A percentile compares a stretch with the other conserved stretches of the same genome.
Evolutionary conservation across 305 asterid genomes (phyloP).

Genomic region (Withania somnifera): DNA sequence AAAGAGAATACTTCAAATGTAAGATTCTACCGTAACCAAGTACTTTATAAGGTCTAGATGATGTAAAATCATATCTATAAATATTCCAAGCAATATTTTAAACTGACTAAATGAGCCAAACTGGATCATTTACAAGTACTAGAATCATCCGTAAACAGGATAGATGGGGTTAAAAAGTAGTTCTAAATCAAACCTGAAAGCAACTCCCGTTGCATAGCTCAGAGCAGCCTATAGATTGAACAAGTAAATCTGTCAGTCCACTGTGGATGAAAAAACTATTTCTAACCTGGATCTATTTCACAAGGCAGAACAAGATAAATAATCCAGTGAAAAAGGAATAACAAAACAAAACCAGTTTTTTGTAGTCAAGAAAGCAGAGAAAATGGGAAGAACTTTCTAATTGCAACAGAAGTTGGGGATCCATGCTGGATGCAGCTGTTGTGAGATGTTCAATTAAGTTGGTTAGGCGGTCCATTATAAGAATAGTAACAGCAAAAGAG

Average conservation of each 20-base stretch:
- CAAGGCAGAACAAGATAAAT: background rate
- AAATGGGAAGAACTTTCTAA: background rate
- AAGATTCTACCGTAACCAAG: background rate
- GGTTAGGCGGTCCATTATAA: background rate
- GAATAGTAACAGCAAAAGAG: background rate
- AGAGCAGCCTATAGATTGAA: slow-evolving; percentile 60
- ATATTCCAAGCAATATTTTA: background rate
- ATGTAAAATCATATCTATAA: background rate
- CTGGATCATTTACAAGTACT: background rate
- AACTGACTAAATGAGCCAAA: background rate
- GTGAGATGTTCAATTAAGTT: background rate
- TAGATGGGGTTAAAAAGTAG: background rate
- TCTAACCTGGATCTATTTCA: background rate
- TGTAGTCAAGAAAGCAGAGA: background rate
- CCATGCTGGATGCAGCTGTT: background rate
- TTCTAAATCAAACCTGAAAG: slow-evolving; percentile 46
- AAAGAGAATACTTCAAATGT: background rate
- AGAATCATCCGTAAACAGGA: background rate
- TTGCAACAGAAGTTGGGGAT: background rate
- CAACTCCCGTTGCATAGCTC: slow-evolving; percentile 79
- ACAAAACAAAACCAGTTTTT: background rate
- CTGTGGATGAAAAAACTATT: background rate
- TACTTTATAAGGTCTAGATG: background rate
- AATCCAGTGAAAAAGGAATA: background rate
- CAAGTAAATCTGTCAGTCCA: slow-evolving; percentile 14